These are phyloP conservation scores for Chondrostereum purpureum DNA, from an alignment of 1,284 basidiomycete species.

Conservation along the genomic window DNA sequence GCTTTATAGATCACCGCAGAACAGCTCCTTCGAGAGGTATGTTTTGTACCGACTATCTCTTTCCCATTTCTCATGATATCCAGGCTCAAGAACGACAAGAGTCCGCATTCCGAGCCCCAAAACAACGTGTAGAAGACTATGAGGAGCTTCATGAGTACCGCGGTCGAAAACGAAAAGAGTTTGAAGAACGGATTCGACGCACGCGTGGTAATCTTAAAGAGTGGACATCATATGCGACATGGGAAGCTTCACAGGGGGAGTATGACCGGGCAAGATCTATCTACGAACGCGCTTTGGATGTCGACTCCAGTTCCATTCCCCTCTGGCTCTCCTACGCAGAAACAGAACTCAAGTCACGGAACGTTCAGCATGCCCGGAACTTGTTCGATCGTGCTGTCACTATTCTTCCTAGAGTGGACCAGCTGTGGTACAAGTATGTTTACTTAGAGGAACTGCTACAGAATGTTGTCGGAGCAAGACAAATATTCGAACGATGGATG, in stretches of 20 bases:
- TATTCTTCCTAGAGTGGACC: slow-evolving; percentile 89
- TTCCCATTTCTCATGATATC: slow-evolving; percentile 4
- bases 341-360: slow-evolving; percentile 95
- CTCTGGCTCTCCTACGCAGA: slow-evolving; percentile 98
- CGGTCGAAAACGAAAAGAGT: slow-evolving; percentile 92
- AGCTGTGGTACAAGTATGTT: slow-evolving; percentile 98
- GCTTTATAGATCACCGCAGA: slow-evolving; percentile 84
- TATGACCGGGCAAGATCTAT: slow-evolving; percentile 90
- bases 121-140: slow-evolving; percentile 92
- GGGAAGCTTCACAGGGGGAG: slow-evolving; percentile 96
- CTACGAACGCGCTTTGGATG: slow-evolving; percentile 94
- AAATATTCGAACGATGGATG: slow-evolving; percentile 99
- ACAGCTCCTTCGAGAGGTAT: slow-evolving; percentile 90
- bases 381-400: slow-evolving; percentile 96
- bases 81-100: slow-evolving; percentile 97
- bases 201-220: slow-evolving; percentile 80
- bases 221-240: slow-evolving; percentile 80
- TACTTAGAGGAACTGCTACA: slow-evolving; percentile 96
- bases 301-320: slow-evolving; percentile 84
- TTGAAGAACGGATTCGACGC: slow-evolving; percentile 90
- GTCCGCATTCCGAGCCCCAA: slow-evolving; percentile 83
- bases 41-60: slow-evolving; percentile 7
- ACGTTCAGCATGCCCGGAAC: slow-evolving; percentile 95
- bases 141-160: slow-evolving; percentile 97
- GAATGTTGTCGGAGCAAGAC: slow-evolving; percentile 91